Base-by-base conservation (phyloP, 169 alveolate species). In the Cyclospora cayetanensis region DNA sequence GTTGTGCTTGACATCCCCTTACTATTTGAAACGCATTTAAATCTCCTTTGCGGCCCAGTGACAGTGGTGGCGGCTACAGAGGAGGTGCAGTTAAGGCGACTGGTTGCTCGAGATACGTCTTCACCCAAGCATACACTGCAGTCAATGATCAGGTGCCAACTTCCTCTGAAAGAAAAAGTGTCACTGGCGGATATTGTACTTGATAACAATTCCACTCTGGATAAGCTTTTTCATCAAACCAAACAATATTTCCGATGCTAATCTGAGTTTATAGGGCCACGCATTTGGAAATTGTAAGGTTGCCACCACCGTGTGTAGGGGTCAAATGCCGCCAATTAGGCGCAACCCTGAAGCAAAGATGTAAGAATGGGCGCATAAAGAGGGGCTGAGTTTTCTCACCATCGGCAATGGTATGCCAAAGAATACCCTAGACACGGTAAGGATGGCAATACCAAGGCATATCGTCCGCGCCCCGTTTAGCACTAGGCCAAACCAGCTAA, bases 181-280 rank as follows among this genome's bases (percentile, higher is more conserved):
- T 80, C 89, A 80, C n/a, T 31, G 35, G 89, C 89, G 29, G 89
- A 80, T 22, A 80, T 80, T 15, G 89, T 52, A 31, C 76, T 80
- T 34, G 89, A 80, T 35, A 80, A 80, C 11, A 80, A 52, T 80
- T 80, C 89, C 31, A 80, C 89, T 31, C 53, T 80, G 35, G 89
- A 80, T 37, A 29, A 80, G 15, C 89, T 80, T 35, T 80, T 50
- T 52, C 55, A 42, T 27, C 89, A 80, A 53, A 27, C 50, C 55
- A 80, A 80, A 80, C 76, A 52, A 41, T 74, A 80, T 53, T 80
- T 80, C 53, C 72, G 76, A 80, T 80, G 89, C 89, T 80, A 80
- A 80, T 80, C 39, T 80, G 74, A 74, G 31, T 11, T 35, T 80
- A 41, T 53, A 74, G 42, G 18, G 4, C 52, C 46, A 80, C 5